phyloP scores from a whole-genome alignment of 257 asterid genomes.

The Ehretia macrophylla region DNA sequence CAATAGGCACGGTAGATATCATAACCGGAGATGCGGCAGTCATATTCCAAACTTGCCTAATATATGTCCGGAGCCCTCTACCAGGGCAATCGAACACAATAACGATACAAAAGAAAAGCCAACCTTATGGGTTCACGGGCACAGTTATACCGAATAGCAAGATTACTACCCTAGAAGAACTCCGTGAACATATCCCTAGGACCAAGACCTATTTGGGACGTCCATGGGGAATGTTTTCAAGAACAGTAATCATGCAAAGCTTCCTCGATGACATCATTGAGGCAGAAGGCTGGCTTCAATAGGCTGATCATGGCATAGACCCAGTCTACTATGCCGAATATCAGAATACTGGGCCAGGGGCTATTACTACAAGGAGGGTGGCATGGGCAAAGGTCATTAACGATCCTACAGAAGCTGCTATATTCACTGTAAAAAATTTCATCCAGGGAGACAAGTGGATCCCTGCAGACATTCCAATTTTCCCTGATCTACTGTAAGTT shows the following conservation, averaged over 20 bases:
- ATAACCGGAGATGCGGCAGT: too few relatives aligned
- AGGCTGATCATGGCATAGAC: neutral
- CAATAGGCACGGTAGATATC: too few relatives aligned
- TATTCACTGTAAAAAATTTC: slow-evolving; percentile 7
- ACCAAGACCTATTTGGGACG: slow-evolving; percentile 8
- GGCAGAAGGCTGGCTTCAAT: neutral
- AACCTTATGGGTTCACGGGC: too few relatives aligned
- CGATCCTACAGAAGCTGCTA: neutral
- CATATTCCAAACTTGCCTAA: too few relatives aligned
- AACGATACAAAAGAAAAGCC: too few relatives aligned
- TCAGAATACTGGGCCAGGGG: neutral
- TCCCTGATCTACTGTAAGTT: slow-evolving; percentile 1
- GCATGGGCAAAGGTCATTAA: slow-evolving; percentile 1
- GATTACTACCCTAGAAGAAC: too few relatives aligned
- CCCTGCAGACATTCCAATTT: neutral
- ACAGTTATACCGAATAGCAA: too few relatives aligned
- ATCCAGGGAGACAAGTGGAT: slow-evolving; percentile 13
- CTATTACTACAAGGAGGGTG: neutral
- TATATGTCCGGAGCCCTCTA: too few relatives aligned
- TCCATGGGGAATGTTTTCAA: slow-evolving; percentile 10
- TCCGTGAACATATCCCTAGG: too few relatives aligned
- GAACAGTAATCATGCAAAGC: neutral
- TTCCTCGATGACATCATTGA: neutral
- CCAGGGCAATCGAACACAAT: too few relatives aligned
- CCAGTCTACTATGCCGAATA: slow-evolving; percentile 3